Evolutionary conservation across 495 filamentous ascomycete genomes (phyloP), one percentile per base, ranked within the genome.

Genomic region (Cryomyces antarcticus): DNA sequence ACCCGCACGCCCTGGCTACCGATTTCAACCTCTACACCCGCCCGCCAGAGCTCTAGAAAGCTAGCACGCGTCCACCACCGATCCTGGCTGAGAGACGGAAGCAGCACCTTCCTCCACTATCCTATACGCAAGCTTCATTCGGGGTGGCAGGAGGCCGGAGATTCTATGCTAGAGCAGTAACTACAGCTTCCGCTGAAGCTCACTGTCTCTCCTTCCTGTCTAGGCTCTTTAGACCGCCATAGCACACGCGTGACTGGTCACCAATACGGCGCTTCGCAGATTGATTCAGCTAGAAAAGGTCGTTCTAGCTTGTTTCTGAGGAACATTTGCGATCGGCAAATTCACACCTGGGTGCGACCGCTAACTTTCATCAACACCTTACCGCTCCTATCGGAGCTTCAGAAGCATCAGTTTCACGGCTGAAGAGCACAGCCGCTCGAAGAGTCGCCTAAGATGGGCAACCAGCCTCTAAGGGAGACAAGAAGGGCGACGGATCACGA

Each of bases 401-500:
- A 17, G 24, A 34, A 17, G 28, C n/a, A 7, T 17, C 34, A 43
- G 2, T 0, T 27, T 37, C 12, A 43, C 12, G 9, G 11, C 17
- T 37, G 7, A 36, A n/a, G 17, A 17, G 1, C 11, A 42, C 40
- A 34, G 7, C 61, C 57, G 59, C 57, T 58, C 43, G 54, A 37
- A 58, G 33, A 52, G 2, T 2, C 17, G 54, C 52, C 56, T 50
- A 65, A 47, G 41, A 96, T 96, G 88, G 88, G 88, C 62, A 92
- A 95, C 67, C 76, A 84, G 68, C 70, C 59, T 96, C 88, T 57
- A 94, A 89, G 65, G 65, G 67, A 55, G 70, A 72, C 52, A 63
- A 60, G 49, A 53, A 51, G 38, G 52, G 44, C 45, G 50, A 64
- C 48, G 64, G 65, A 54, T 61, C 48, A 55, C 58, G 47, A 57